These are phyloP conservation scores for Colletotrichum tropicale DNA, from an alignment of 2,329 filamentous ascomycete species.

Conservation along the genomic window DNA sequence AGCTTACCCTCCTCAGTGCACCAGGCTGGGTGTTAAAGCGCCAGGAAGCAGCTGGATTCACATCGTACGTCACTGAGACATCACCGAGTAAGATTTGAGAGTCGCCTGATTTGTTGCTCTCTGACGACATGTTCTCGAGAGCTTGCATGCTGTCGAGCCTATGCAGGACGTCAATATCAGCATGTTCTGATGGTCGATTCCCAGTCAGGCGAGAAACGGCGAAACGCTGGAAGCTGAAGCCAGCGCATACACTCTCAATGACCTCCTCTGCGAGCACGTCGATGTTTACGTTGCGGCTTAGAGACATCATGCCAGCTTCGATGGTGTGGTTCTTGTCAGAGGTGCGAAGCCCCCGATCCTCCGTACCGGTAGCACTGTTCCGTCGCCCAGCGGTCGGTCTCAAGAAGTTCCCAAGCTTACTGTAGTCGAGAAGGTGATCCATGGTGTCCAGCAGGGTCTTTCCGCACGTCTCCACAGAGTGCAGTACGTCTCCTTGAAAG, in stretches of 20 bases:
- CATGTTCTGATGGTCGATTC: background rate
- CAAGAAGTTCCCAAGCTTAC: conserved; percentile 40
- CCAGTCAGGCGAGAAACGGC: background rate
- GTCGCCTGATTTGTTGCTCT: background rate
- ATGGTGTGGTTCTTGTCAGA: background rate
- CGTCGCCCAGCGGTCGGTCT: background rate
- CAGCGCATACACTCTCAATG: conserved; percentile 39
- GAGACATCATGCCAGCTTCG: conserved; percentile 24
- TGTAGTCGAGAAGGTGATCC: conserved; percentile 51
- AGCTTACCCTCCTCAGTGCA: conserved; percentile 28
- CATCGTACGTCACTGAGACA: conserved; percentile 53
- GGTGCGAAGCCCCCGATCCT: background rate
- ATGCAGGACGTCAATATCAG: background rate
- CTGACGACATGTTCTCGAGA: conserved; percentile 14
- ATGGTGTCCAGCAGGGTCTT: conserved; percentile 52
- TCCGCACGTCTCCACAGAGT: conserved; percentile 48
- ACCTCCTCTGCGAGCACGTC: conserved; percentile 39
- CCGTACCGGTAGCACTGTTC: conserved; percentile 9
- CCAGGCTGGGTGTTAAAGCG: conserved; percentile 59
- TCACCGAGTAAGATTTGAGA: conserved; percentile 1
- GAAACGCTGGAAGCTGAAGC: conserved; percentile 36
- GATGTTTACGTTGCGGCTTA: conserved; percentile 31
- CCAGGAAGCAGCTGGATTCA: conserved; percentile 54
- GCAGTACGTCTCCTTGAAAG: conserved; percentile 44
- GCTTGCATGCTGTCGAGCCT: conserved; percentile 22